Base-by-base conservation (phyloP, 805 yeast species). In the Kodamaea kakaduensis region DNA sequence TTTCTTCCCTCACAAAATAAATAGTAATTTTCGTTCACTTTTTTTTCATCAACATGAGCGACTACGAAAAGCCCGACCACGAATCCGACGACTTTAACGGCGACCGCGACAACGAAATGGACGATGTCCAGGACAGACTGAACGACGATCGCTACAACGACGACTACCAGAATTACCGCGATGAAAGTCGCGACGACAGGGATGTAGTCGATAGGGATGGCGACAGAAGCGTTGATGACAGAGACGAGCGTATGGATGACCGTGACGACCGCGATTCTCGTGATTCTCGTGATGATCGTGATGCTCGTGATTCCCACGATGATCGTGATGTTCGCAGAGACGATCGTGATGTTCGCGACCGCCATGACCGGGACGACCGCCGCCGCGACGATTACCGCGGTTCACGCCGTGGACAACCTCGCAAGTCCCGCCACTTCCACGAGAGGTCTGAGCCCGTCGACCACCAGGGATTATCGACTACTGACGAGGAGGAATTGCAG, bases 401-500 rank as follows among this genome's bases (percentile, higher is more conserved):
- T 6, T 10, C 8, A 9, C 29, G 29, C 19, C 15, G 17, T 12
- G 29, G 19, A 5, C 17, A 17, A 16, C 12, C 15, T 5, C 29
- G 29, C 29, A 26, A 14, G 17, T 15, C 29, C 6, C 29, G 29
- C 19, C 29, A 26, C 29, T 26, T 16, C 29, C 29, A 26, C 19
- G 29, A 26, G 17, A 26, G 29, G 17, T 26, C 29, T 4, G 29
- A 26, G 17, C 36, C 43, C 13, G 35, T 45, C 13, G 54, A 49
- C 35, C 54, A 48, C 34, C 51, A 45, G 21, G 54, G 54, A 2
- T 32, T 50, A 9, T 40, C 35, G 24, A 36, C 46, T 3, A 33
- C 42, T 10, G 41, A 31, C 16, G 42, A 35, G 12, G 41, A 26
- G 17, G 50, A 44, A 14, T 45, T 51, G 2, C 55, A 52, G 29